Conservation (phyloP, 768 basidiomycete species). For the Phanerochaete sordida region DNA sequence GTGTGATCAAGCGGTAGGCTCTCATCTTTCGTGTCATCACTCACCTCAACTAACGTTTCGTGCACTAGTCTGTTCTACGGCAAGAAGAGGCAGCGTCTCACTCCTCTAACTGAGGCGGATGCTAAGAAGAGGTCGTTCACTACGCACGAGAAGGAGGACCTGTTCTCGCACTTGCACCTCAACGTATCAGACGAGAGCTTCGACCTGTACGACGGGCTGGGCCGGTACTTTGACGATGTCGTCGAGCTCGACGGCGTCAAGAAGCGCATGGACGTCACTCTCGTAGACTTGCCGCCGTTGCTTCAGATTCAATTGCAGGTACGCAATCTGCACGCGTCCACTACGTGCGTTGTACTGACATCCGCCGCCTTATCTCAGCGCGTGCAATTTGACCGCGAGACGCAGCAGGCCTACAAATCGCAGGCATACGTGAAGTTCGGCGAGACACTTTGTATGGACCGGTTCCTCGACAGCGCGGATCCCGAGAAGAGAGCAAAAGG, state of each 20-base stretch:
- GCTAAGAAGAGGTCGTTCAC: slow-evolving; percentile 45
- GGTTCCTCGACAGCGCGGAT: slow-evolving; percentile 80
- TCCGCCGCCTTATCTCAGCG: slow-evolving; percentile 53
- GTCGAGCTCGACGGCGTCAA: slow-evolving; percentile 87
- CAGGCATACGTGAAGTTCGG: slow-evolving; percentile 93
- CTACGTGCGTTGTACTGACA: slow-evolving; percentile 9
- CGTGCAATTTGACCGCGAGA: slow-evolving; percentile 92
- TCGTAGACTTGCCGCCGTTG: slow-evolving; percentile 84
- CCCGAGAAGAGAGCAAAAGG: slow-evolving; percentile 67
- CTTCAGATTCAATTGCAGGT: slow-evolving; percentile 97
- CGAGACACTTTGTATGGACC: slow-evolving; percentile 85
- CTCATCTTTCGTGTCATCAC: not conserved
- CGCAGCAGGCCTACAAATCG: slow-evolving; percentile 89
- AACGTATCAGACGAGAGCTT: slow-evolving; percentile 87
- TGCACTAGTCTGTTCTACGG: slow-evolving; percentile 77
- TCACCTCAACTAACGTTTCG: not conserved
- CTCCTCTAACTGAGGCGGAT: slow-evolving; percentile 29
- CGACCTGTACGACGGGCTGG: slow-evolving; percentile 92
- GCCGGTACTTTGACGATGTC: slow-evolving; percentile 85
- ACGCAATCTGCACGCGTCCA: slow-evolving; percentile 15
- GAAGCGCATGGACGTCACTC: slow-evolving; percentile 81
- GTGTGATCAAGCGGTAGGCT: slow-evolving; percentile 77
- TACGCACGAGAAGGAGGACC: slow-evolving; percentile 82
- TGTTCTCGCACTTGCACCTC: slow-evolving; percentile 92
- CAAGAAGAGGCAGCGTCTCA: slow-evolving; percentile 64